A percentile compares a stretch with the other conserved stretches of the same genome.
Conservation (phyloP, 2,329 filamentous ascomycete genomes). For the Epichloe festucae region DNA sequence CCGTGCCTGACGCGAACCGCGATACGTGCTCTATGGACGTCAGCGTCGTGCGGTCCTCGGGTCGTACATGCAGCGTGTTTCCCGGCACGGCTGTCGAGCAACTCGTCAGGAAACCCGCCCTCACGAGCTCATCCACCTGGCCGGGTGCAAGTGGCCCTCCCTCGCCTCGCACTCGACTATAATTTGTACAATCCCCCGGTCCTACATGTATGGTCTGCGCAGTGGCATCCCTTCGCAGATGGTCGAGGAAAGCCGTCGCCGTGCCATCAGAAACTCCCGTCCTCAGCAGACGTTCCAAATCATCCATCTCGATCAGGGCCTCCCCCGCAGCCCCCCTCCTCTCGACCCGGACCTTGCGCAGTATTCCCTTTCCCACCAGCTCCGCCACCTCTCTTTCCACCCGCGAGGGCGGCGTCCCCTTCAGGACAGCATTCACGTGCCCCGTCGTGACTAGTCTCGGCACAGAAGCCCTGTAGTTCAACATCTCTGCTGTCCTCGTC, state of each 20-base stretch:
- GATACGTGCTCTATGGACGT: conserved; percentile 50
- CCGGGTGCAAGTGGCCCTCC: conserved; percentile 22
- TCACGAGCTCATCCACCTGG: conserved; percentile 46
- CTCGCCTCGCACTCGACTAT: not conserved
- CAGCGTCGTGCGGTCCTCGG: conserved; percentile 41
- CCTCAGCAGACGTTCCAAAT: conserved; percentile 39
- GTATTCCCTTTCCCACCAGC: conserved; percentile 39
- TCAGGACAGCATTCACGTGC: conserved; percentile 52
- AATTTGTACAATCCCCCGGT: not conserved
- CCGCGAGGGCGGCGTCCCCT: conserved; percentile 38
- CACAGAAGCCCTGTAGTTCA: conserved; percentile 45
- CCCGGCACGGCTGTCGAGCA: conserved; percentile 17
- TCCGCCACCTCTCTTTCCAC: conserved; percentile 56
- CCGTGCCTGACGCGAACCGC: conserved; percentile 52
- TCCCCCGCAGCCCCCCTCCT: conserved; percentile 52
- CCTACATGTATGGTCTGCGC: conserved; percentile 16
- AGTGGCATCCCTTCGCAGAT: conserved; percentile 38
- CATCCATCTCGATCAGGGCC: conserved; percentile 44
- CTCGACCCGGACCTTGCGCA: conserved; percentile 52
- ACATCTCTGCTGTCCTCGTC: conserved; percentile 46
- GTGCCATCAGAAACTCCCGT: conserved; percentile 26
- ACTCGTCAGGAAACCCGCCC: conserved; percentile 54
- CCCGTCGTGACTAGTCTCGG: conserved; percentile 53
- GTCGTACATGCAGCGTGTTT: conserved; percentile 30
- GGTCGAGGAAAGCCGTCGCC: conserved; percentile 35